Evolutionary conservation across 2,329 filamentous ascomycete species (phyloP).

Genomic region (Penicillium sp.): DNA sequence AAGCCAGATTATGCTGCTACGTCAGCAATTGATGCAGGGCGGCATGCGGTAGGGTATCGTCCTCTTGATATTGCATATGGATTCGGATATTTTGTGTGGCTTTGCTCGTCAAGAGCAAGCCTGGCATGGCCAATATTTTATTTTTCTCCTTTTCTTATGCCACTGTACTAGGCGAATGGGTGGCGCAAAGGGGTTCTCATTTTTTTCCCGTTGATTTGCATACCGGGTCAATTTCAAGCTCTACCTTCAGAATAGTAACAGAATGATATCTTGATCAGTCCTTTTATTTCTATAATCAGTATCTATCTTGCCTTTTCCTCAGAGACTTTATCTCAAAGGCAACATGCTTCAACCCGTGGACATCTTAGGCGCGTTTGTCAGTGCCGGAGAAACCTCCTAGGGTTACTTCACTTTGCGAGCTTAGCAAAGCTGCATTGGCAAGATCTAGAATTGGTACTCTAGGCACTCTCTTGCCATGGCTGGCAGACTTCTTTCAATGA

Average conservation of each 20-base stretch:
- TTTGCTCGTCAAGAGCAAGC: not conserved
- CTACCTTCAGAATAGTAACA: conserved; percentile 3
- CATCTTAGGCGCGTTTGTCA: not conserved
- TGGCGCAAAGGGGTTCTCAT: conserved; percentile 15
- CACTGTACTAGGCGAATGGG: conserved; percentile 15
- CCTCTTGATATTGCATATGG: not conserved
- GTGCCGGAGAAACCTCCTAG: not conserved
- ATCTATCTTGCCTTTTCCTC: not conserved
- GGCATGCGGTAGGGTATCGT: conserved; percentile 33
- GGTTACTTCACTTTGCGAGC: not conserved
- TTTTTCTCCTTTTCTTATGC: conserved; percentile 2
- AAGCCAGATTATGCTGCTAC: conserved; percentile 74
- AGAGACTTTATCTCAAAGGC: not conserved
- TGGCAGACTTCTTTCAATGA: not conserved
- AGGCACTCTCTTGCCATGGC: not conserved
- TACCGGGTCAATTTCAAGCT: conserved; percentile 7
- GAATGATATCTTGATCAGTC: not conserved
- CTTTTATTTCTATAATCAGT: not conserved
- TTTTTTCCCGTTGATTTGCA: conserved; percentile 14
- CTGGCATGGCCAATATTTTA: not conserved
- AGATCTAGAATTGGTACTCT: not conserved
- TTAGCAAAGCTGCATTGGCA: not conserved
- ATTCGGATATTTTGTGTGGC: not conserved
- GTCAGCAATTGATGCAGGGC: conserved; percentile 60
- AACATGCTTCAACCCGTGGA: not conserved